Base-by-base conservation (phyloP, 2,329 filamentous ascomycete genomes). In the Penicillium griseofulvum region DNA sequence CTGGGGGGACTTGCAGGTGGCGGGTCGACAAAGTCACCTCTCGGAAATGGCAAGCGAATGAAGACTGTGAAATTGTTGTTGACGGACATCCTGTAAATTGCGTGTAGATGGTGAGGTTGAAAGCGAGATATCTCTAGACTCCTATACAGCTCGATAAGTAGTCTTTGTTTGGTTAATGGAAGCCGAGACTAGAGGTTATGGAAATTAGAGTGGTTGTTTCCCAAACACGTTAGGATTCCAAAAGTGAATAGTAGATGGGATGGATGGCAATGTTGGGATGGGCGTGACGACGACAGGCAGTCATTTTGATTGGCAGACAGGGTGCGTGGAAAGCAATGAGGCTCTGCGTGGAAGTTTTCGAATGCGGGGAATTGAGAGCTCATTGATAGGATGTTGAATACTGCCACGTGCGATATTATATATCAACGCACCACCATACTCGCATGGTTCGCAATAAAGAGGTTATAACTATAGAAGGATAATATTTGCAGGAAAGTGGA, bases 1-100 rank as follows among this genome's bases (percentile, higher is more conserved):
- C 11, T 53, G 10, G 28, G 37, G 24, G 49, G 31, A 71, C 83
- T 71, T 81, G 92, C 92, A 61, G 88, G 87, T 44, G 90, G 89
- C 54, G 94, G 94, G 74, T 99, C 93, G 58, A 92, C 83, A 76
- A 99, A 99, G 66, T 89, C 86, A 38, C 89, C 88, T 54, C 94
- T 84, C 34, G 88, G 84, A 68, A 96, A 95, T 24, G 94, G 94
- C n/a, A 97, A 83, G 59, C 92, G 84, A 60, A 99, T 84, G 67
- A 96, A 90, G 56, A 96, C 87, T 14, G 90, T 96, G 71, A 78
- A 78, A 53, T 74, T 65, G 41, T 61, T 56, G 7, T 63, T 43
- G 17, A 41, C 43, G 12, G 60, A 46, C 61, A 63, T 63, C 11
- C 14, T 61, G 45, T 38, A 28, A 19, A 38, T 49, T 19, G 34